Conservation (phyloP, 352 stramenopile species). For the Phytophthora capsici region DNA sequence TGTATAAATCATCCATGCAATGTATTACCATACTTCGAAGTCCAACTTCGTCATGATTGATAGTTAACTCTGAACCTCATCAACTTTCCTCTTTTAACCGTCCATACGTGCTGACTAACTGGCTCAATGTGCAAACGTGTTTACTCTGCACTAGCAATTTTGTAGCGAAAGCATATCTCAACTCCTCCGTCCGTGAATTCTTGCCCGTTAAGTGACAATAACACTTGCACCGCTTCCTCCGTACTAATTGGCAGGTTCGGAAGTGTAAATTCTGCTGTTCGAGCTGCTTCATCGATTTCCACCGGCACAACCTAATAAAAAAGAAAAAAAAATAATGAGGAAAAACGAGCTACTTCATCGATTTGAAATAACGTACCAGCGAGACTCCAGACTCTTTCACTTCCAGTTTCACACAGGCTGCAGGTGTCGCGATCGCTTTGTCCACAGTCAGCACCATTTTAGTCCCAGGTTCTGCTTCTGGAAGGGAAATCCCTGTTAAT, state of each 20-base stretch:
- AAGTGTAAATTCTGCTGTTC: slow-evolving; percentile 34
- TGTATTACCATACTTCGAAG: too few species aligned
- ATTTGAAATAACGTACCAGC: slow-evolving; percentile 23
- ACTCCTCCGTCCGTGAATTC: slow-evolving; percentile 28
- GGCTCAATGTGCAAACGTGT: too few species aligned
- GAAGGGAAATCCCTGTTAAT: slow-evolving; percentile 16
- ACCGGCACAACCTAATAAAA: slow-evolving; percentile 35
- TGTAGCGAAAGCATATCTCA: slow-evolving; percentile 28
- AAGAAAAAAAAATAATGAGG: slow-evolving; percentile 3
- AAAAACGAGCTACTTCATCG: too few species aligned
- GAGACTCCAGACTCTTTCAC: slow-evolving; percentile 20
- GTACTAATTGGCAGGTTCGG: slow-evolving; percentile 29
- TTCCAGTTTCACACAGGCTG: slow-evolving; percentile 32
- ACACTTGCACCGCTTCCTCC: slow-evolving; percentile 28
- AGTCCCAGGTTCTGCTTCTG: slow-evolving; percentile 26
- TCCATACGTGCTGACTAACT: too few species aligned
- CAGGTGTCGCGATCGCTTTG: slow-evolving; percentile 19
- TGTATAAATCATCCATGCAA: too few species aligned
- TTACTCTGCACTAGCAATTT: neutral
- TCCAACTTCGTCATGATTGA: too few species aligned
- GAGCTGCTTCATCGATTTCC: slow-evolving; percentile 26
- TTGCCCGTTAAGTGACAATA: slow-evolving; percentile 45
- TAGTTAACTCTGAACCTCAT: too few species aligned
- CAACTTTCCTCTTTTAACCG: too few species aligned
- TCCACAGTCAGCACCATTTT: slow-evolving; percentile 31